Evolutionary conservation across 306 rosid genomes (phyloP), one percentile per base, ranked within the genome.

Genomic region (Lotus japonicus): DNA sequence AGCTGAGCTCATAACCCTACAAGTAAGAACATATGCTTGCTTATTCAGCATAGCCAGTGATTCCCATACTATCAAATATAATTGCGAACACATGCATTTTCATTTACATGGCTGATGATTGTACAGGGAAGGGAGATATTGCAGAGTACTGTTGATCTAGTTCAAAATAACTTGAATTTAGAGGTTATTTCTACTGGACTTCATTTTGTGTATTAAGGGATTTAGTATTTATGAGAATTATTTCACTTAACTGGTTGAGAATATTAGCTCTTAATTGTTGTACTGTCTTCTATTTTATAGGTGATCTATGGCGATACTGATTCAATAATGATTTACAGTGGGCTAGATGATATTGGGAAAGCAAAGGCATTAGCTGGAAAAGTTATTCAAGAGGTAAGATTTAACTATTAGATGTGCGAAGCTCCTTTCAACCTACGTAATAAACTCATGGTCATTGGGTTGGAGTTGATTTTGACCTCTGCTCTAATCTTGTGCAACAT

Each of bases 301-400:
- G 97, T 94, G 50, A 94, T 94, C 50, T 94, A 94, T 64, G 98
- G 98, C 2, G 98, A 94, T 68, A 94, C 98, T 5, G 98, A 90
- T 85, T 94, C 98, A 71, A 94, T 94, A 56, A 94, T 94, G 98
- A 85, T 94, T 80, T 83, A 90, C 79, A 94, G 96, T 61, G 97
- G 99, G 33, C 87, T 94, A 59, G 99, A 94, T 77, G 97, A 90
- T 73, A 78, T 90, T 80, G 75, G 72, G 8, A 77, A 88, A 82
- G 95, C 92, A 71, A 94, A 87, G 79, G 77, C 84, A 72, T 85
- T 90, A 56, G 90, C 99, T 48, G 79, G 73, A 43, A 90, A 84
- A 87, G 99, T 88, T 81, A 94, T 88, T 73, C 89, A 84, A 74
- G 99, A 94, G 97, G 99, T 90, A 64, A 81, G 82, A 58, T 42